Evolutionary conservation across 495 filamentous ascomycete genomes (phyloP), one percentile per base, ranked within the genome.

Genomic region (Podospora anserina): DNA sequence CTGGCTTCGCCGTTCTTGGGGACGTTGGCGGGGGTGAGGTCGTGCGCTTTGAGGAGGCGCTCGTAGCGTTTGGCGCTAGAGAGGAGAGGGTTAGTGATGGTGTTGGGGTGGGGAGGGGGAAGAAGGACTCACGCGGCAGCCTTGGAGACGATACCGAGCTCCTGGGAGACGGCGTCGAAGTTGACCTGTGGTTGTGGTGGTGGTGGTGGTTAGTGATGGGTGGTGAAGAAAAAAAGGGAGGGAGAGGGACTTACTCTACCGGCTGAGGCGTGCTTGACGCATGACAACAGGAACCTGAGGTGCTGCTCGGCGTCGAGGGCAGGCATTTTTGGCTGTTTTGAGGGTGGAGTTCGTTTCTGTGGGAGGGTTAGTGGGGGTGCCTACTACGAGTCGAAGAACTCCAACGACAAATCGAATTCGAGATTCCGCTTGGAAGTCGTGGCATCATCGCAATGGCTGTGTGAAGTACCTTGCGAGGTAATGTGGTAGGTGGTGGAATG

Each of bases 1-100:
- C 15, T 44, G 6, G 63, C 61, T 4, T 20, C 63, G 39, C 39
- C 39, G 13, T 11, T 11, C 39, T 49, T 49, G 39, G 39, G 39
- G 39, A 49, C 13, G 39, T 63, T 56, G 39, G 23, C 68, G 6
- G 54, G 34, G 27, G 1, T 56, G 55, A 87, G 86, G 49, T 80
- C 80, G 69, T 89, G 82, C 1, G 83, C 78, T 71, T 88, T 88
- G 75, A 88, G 80, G 56, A 91, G 82, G 2, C 88, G 83, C 77
- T 88, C 86, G 68, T 88, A 91, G 61, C 88, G 82, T 74, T 90
- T 90, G 18, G 87, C 86, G 1, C 88, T 89, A 62, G 64, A 56
- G 32, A 23, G 20, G 34, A 44, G 19, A 44, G 4, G 27, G 54
- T 44, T 34, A 39, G 26, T 62, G 5, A 66, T 28, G 32, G n/a